phyloP scores from a whole-genome alignment of 805 yeast species.

The Millerozyma acaciae region DNA sequence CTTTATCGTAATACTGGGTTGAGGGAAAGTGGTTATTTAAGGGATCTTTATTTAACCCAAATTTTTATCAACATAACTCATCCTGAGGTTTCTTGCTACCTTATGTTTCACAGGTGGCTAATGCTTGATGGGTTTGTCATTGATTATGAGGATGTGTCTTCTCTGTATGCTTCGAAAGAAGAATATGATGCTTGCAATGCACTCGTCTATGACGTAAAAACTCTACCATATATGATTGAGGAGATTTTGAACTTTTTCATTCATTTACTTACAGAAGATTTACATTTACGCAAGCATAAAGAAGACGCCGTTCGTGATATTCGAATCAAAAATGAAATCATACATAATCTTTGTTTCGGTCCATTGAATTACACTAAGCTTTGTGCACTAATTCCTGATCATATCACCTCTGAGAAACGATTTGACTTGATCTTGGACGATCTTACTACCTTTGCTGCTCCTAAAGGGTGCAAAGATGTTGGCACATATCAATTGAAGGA shows the following conservation, averaged over 20 bases:
- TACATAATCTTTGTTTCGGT: conserved; percentile 78
- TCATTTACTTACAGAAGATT: conserved; percentile 63
- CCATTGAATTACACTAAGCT: conserved; percentile 70
- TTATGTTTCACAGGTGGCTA: conserved; percentile 69
- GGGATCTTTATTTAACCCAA: conserved; percentile 76
- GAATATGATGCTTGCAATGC: too few relatives aligned
- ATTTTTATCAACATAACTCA: conserved; percentile 47
- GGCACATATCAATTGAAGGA: conserved; percentile 38
- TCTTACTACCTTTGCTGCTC: conserved; percentile 30
- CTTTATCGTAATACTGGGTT: conserved; percentile 75
- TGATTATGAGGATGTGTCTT: conserved; percentile 39
- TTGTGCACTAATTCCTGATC: conserved; percentile 69
- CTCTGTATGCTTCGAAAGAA: too few relatives aligned
- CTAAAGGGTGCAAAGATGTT: conserved; percentile 31
- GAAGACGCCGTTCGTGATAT: conserved; percentile 47
- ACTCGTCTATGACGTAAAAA: conserved; percentile 42
- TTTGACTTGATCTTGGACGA: conserved; percentile 53
- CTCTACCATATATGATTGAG: conserved; percentile 64
- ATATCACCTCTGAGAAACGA: conserved; percentile 62
- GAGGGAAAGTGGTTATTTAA: conserved; percentile 75
- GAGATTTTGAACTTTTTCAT: conserved; percentile 72
- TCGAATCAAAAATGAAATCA: conserved; percentile 63
- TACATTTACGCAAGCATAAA: conserved; percentile 48
- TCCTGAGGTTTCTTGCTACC: conserved; percentile 53
- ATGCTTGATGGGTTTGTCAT: conserved; percentile 32